Conservation (phyloP, 805 yeast genomes). For the Pichia nanzhaoensis region DNA sequence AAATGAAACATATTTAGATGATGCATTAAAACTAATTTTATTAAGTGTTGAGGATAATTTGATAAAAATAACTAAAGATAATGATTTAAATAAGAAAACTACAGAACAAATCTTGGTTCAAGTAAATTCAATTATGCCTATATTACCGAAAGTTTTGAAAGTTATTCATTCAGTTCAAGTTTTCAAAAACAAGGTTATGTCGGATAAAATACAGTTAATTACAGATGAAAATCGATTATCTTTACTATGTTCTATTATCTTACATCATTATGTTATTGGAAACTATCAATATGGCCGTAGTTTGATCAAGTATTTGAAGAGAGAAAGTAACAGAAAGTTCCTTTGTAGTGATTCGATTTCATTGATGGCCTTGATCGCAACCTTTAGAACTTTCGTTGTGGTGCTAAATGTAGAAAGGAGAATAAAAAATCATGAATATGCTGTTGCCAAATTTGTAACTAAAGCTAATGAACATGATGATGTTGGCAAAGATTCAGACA, state of each 20-base stretch:
- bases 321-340: constrained; percentile 10
- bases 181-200: no score
- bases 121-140: constrained; percentile 4
- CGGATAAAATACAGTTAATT: constrained; percentile 14
- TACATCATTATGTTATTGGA: constrained; percentile 23
- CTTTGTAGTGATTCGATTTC: constrained; percentile 20
- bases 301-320: constrained; percentile 23
- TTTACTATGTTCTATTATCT: constrained; percentile 26
- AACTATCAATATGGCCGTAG: constrained; percentile 19
- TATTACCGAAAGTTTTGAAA: constrained; percentile 8
- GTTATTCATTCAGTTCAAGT: constrained; percentile 1
- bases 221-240: constrained; percentile 27
- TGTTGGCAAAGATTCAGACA: neutral
- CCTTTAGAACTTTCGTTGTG: constrained; percentile 20
- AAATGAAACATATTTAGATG: constrained; percentile 17
- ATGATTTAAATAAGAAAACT: neutral
- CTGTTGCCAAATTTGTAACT: no score
- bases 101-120: constrained; percentile 2
- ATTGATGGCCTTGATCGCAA: constrained; percentile 25
- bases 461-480: neutral
- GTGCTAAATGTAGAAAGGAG: constrained; percentile 9
- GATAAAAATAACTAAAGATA: constrained; percentile 14
- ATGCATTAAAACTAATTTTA: constrained; percentile 23
- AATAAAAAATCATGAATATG: no score
- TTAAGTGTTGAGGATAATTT: constrained; percentile 18